A percentile compares a stretch with the other conserved stretches of the same genome.
Evolutionary conservation across 305 asterid genomes (phyloP).

Genomic region (Plantago lanceolata): DNA sequence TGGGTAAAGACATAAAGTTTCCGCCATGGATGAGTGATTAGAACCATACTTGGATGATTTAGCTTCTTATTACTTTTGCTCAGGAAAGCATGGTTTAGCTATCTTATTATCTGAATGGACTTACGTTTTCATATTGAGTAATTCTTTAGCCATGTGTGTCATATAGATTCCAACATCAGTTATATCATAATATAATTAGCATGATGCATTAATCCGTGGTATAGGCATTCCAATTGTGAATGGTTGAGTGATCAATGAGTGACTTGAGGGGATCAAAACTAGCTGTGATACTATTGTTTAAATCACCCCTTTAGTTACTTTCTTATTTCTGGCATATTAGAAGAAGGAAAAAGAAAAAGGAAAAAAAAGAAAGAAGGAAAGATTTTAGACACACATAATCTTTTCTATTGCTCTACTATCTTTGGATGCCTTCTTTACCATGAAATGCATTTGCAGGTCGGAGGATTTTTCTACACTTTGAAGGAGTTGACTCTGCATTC

Average conservation of each 20-base stretch:
- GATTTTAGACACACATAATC: background rate
- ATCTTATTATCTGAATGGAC: background rate
- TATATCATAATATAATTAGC: background rate
- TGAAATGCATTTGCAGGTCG: conserved; percentile 58
- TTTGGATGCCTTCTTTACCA: conserved; percentile 25
- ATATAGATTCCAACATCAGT: background rate
- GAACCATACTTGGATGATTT: background rate
- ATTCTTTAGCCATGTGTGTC: background rate
- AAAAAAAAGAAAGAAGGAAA: background rate
- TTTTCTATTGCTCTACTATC: background rate
- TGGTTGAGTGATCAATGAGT: background rate
- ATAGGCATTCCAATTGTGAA: too few species aligned
- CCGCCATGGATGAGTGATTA: background rate
- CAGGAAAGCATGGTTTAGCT: background rate
- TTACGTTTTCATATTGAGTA: too few species aligned
- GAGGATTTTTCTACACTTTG: conserved; percentile 84
- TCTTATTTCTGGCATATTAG: background rate
- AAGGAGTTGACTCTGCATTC: conserved; percentile 97
- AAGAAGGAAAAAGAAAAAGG: too few species aligned
- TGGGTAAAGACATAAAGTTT: background rate
- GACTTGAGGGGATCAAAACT: background rate
- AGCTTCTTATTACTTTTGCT: background rate
- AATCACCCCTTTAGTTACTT: background rate
- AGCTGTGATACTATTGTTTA: background rate
- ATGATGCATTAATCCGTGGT: background rate